phyloP scores from a whole-genome alignment of 2,329 filamentous ascomycete species.

The Penicillium brasilianum region DNA sequence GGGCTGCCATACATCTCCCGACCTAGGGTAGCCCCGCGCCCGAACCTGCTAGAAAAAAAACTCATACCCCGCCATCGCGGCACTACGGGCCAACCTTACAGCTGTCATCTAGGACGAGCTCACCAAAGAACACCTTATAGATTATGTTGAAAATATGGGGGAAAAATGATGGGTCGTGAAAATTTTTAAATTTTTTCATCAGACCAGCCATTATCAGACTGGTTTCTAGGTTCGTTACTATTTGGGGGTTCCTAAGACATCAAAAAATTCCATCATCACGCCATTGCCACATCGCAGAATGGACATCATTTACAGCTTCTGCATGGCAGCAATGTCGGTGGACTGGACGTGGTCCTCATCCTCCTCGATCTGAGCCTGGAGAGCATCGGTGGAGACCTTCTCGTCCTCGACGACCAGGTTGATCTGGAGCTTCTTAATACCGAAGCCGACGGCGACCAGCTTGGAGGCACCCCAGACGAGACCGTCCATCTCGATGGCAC shows the following conservation, averaged over 20 bases:
- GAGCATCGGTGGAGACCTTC: slow-evolving; percentile 84
- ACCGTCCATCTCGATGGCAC: slow-evolving; percentile 86
- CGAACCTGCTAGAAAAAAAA: slow-evolving; percentile 2
- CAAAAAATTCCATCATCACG: slow-evolving; percentile 45
- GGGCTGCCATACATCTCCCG: background rate
- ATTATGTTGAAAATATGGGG: background rate
- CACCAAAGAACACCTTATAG: background rate
- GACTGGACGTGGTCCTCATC: slow-evolving; percentile 97
- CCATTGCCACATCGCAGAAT: slow-evolving; percentile 39
- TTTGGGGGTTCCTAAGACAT: slow-evolving; percentile 41
- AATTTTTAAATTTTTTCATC: slow-evolving; percentile 41
- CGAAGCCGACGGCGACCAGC: slow-evolving; percentile 88
- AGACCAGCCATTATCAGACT: slow-evolving; percentile 32
- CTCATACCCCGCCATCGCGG: slow-evolving; percentile 1
- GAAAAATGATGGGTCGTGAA: slow-evolving; percentile 26
- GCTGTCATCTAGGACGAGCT: background rate
- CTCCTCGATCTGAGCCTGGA: slow-evolving; percentile 83
- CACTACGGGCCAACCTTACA: background rate
- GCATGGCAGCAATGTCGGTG: slow-evolving; percentile 85
- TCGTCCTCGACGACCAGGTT: slow-evolving; percentile 97
- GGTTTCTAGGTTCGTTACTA: slow-evolving; percentile 45
- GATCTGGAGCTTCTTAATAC: slow-evolving; percentile 99
- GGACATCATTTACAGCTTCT: slow-evolving; percentile 74
- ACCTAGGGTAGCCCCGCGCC: background rate
- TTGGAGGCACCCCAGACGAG: slow-evolving; percentile 94